phyloP scores from a whole-genome alignment of 805 yeast species.

The Metschnikowia bowlesiae region DNA sequence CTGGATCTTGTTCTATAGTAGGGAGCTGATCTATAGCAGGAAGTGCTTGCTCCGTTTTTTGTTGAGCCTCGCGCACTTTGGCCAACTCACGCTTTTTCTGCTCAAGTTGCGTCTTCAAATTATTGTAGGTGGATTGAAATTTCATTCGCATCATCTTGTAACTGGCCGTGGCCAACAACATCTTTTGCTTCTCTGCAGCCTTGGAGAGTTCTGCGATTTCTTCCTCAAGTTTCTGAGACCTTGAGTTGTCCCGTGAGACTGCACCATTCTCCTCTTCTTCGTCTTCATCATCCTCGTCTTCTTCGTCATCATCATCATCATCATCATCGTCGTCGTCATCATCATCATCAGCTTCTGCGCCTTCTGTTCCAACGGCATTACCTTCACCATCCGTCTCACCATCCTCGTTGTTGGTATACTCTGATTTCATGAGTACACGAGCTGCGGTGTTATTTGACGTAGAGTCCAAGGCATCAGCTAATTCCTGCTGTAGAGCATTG shows the following conservation, averaged over 20 bases:
- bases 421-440: conserved; percentile 18
- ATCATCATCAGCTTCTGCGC: conserved; percentile 31
- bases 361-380: conserved; percentile 1
- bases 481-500: conserved; percentile 51
- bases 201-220: conserved; percentile 77
- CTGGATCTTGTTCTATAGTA: background rate
- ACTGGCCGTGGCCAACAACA: conserved; percentile 65
- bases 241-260: conserved; percentile 38
- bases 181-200: conserved; percentile 71
- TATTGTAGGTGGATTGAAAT: conserved; percentile 72
- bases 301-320: conserved; percentile 44
- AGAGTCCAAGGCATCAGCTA: conserved; percentile 51
- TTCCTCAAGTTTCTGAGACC: conserved; percentile 73
- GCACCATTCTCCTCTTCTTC: conserved; percentile 52
- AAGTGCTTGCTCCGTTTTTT: conserved; percentile 7
- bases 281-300: conserved; percentile 45
- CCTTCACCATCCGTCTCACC: conserved; percentile 6
- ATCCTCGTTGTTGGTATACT: conserved; percentile 14
- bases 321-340: conserved; percentile 42
- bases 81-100: conserved; percentile 42
- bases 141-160: conserved; percentile 85
- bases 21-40: background rate
- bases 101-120: conserved; percentile 77
- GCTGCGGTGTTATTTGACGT: conserved; percentile 20
- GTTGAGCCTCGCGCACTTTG: conserved; percentile 16